phyloP scores from a whole-genome alignment of 169 alveolate genomes.

The Cryptosporidium canis region DNA sequence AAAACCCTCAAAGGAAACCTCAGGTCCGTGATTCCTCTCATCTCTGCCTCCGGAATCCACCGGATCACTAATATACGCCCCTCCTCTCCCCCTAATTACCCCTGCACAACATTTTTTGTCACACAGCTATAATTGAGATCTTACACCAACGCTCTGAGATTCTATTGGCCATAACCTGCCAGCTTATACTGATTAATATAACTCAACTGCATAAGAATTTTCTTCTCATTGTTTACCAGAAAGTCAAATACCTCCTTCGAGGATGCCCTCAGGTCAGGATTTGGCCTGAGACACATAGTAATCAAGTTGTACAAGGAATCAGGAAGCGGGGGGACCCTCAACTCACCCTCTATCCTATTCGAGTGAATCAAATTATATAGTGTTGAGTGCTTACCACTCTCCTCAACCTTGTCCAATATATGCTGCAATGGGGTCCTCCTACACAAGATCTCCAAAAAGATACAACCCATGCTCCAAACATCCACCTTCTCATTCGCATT shows the following conservation, averaged over 20 bases:
- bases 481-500: constrained; percentile 74
- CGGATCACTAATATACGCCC: background rate
- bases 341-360: constrained; percentile 44
- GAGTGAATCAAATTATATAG: constrained; percentile 42
- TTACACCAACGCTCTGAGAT: background rate
- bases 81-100: too few species aligned
- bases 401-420: constrained; percentile 45
- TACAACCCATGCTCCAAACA: constrained; percentile 76
- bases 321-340: constrained; percentile 61
- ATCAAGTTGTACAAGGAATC: constrained; percentile 53
- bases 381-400: constrained; percentile 65
- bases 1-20: background rate
- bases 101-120: background rate
- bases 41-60: background rate
- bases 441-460: constrained; percentile 55
- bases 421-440: constrained; percentile 67
- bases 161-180: background rate
- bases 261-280: constrained; percentile 69
- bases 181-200: constrained; percentile 39
- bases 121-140: background rate
- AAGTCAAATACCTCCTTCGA: constrained; percentile 56
- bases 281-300: constrained; percentile 59
- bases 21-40: background rate
- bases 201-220: constrained; percentile 38
- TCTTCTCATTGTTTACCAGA: constrained; percentile 20